A percentile compares a stretch with the other conserved stretches of the same genome.
These are phyloP conservation scores for Castanopsis chinensis DNA, from an alignment of 306 rosid genomes.

Conservation along the genomic window DNA sequence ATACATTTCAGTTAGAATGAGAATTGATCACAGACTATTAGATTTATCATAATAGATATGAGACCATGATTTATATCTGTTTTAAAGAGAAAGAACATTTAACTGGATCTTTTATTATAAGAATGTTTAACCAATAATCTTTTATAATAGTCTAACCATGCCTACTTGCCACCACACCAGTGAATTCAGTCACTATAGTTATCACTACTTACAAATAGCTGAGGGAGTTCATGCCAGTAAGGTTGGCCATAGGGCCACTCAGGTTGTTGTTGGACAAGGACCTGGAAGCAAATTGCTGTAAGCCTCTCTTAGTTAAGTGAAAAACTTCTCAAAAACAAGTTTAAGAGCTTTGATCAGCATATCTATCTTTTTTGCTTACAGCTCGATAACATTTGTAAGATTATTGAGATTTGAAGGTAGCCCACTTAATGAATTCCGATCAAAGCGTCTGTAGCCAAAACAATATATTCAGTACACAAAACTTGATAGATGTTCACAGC, in stretches of 20 bases:
- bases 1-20: not conserved
- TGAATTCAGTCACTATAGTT: not conserved
- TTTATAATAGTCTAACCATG: not conserved
- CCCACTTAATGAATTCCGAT: slow-evolving; percentile 39
- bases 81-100: not conserved
- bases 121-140: not conserved
- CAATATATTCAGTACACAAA: slow-evolving; percentile 6
- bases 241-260: slow-evolving; percentile 53
- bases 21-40: not conserved
- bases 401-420: slow-evolving; percentile 46
- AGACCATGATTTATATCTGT: not conserved
- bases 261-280: slow-evolving; percentile 59
- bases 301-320: not conserved
- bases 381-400: slow-evolving; percentile 31
- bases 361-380: slow-evolving; percentile 46
- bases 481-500: not conserved
- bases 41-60: not conserved
- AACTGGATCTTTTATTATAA: too few relatives aligned
- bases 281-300: slow-evolving; percentile 34
- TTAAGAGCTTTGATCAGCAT: not conserved
- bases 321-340: not conserved
- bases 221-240: slow-evolving; percentile 46
- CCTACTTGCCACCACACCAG: too few relatives aligned
- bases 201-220: slow-evolving; percentile 44
- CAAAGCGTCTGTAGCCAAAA: slow-evolving; percentile 52